Conservation (phyloP, 2,329 filamentous ascomycete species). For the Rutstroemia sp. region DNA sequence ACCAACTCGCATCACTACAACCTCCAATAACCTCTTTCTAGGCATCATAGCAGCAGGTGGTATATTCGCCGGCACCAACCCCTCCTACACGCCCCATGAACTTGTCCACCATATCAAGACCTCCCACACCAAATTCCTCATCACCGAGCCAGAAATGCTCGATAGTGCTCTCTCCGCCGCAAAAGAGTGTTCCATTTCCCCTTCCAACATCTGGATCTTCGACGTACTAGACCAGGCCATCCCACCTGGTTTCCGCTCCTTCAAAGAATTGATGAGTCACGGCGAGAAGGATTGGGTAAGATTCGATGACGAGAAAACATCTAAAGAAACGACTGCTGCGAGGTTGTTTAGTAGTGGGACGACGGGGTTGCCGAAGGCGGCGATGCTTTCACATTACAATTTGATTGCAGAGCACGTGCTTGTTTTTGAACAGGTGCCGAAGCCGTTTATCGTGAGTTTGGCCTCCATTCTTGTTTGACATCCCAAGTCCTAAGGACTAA, state of each 20-base stretch:
- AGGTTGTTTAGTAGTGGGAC: slow-evolving; percentile 38
- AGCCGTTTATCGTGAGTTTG: slow-evolving; percentile 52
- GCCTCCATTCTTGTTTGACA: slow-evolving; percentile 26
- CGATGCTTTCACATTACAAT: slow-evolving; percentile 31
- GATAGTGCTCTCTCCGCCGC: slow-evolving; percentile 16
- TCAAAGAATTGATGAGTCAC: slow-evolving; percentile 16
- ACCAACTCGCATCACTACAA: neutral
- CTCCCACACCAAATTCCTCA: slow-evolving; percentile 20
- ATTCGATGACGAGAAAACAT: slow-evolving; percentile 21
- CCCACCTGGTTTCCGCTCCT: slow-evolving; percentile 19
- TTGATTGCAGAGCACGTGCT: slow-evolving; percentile 31
- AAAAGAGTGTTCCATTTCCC: slow-evolving; percentile 23
- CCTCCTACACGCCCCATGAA: slow-evolving; percentile 25
- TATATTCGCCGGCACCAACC: slow-evolving; percentile 24
- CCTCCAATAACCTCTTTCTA: neutral
- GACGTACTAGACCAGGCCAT: slow-evolving; percentile 16
- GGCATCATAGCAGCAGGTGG: slow-evolving; percentile 25
- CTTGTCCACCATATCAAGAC: slow-evolving; percentile 25
- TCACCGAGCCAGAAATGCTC: slow-evolving; percentile 23
- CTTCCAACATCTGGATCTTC: slow-evolving; percentile 24
- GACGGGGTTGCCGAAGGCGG: slow-evolving; percentile 50
- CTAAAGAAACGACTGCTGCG: slow-evolving; percentile 34
- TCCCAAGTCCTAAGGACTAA: neutral
- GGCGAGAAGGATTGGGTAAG: slow-evolving; percentile 23
- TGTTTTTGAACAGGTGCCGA: slow-evolving; percentile 44